Conservation (phyloP, 495 filamentous ascomycete species). For the Podospora pseudoanserina region DNA sequence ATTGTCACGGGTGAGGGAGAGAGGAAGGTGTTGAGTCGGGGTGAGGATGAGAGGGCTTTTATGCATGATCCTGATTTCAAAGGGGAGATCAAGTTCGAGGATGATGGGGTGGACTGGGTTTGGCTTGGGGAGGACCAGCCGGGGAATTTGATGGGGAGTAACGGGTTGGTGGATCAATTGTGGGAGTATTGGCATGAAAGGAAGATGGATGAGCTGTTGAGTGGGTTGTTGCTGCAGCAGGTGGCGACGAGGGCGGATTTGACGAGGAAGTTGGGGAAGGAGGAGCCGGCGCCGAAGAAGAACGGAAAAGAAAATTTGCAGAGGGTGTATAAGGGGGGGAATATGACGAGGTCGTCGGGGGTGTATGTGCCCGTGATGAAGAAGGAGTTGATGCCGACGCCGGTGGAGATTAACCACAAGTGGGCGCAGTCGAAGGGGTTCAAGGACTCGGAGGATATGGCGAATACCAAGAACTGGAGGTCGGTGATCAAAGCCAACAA, state of each 20-base stretch:
- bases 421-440: conserved; percentile 70
- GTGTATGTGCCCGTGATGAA: conserved; percentile 69
- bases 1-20: background rate
- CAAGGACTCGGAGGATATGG: conserved; percentile 43
- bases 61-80: conserved; percentile 40
- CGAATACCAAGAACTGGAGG: conserved; percentile 34
- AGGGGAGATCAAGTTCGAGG: conserved; percentile 32
- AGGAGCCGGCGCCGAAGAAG: conserved; percentile 20
- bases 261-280: conserved; percentile 12
- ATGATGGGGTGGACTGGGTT: conserved; percentile 78
- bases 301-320: conserved; percentile 36
- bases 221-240: conserved; percentile 61
- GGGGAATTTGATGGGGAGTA: conserved; percentile 51
- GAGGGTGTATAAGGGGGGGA: conserved; percentile 69
- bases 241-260: conserved; percentile 52
- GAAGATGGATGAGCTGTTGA: conserved; percentile 86
- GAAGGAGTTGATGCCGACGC: conserved; percentile 56
- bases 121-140: conserved; percentile 61
- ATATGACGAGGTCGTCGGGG: conserved; percentile 56
- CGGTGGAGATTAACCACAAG: conserved; percentile 71
- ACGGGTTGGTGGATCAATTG: conserved; percentile 65
- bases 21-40: background rate
- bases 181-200: conserved; percentile 79
- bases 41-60: conserved; percentile 7
- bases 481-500: conserved; percentile 30